Conservation (phyloP, 139 green algal species). For the Chlorella sorokiniana region DNA sequence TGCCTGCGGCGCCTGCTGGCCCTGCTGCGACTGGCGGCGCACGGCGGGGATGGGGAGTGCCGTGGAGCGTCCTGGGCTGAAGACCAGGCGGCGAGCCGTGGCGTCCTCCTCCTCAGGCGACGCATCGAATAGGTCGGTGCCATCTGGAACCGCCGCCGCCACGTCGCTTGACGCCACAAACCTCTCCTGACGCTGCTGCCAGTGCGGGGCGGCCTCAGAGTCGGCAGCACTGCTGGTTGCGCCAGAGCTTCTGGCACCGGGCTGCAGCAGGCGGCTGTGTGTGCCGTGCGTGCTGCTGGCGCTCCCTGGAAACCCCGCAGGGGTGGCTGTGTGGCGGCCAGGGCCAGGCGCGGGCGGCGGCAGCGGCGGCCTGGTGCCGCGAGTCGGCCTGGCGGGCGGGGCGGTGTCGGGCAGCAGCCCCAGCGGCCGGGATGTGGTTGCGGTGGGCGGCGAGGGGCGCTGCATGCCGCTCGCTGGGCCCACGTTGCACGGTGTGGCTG, state of each 20-base stretch:
- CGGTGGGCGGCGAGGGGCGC: too few relatives aligned
- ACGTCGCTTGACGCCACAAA: not conserved
- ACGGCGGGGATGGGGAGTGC: not conserved
- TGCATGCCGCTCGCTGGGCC: too few relatives aligned
- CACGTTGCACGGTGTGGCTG: too few relatives aligned
- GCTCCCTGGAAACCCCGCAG: too few relatives aligned
- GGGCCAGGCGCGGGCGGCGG: too few relatives aligned
- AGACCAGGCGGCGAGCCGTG: slow-evolving; percentile 2
- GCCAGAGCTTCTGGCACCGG: not conserved
- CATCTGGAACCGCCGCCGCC: not conserved
- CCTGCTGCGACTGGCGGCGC: not conserved
- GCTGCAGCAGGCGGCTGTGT: not conserved
- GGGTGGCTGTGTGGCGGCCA: too few relatives aligned
- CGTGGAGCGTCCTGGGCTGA: not conserved
- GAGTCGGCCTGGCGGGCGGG: too few relatives aligned
- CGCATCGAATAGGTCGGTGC: not conserved
- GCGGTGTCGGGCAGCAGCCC: too few relatives aligned
- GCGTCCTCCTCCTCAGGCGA: not conserved
- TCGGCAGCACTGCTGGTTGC: not conserved
- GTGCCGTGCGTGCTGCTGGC: not conserved
- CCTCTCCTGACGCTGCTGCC: not conserved
- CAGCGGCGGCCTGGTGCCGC: too few relatives aligned
- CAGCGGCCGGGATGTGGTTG: too few relatives aligned
- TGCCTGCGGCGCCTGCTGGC: not conserved
- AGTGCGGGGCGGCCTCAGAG: not conserved